Base-by-base conservation (phyloP, 2,329 filamentous ascomycete species). In the Chalaropsis ovoidea region DNA sequence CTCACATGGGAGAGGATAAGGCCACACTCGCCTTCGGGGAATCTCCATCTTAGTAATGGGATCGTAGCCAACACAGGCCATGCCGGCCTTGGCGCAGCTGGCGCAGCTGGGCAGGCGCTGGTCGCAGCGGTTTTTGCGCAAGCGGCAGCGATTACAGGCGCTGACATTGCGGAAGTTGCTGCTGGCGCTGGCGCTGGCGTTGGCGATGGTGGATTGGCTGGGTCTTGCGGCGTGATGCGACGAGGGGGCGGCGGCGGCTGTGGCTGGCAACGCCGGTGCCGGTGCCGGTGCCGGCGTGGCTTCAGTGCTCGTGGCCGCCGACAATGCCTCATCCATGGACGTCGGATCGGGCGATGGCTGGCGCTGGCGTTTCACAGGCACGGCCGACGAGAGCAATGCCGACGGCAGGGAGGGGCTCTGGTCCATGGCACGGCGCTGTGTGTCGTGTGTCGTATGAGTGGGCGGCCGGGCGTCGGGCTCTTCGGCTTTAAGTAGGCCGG, bases 21-120 rank as follows among this genome's bases (percentile, higher is more conserved):
- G 35, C 5, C 35, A 39, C 3, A 88, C 88, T 77, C 86, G 96
- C 79, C 87, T 91, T 76, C 92, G 84, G 62, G 93, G 93, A 67
- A 97, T 96, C 76, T 96, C 91, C 73, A 89, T 86, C 80, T 96
- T 96, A 27, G 90, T 95, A 72, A 96, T 96, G 42, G 93, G 92
- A 74, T 97, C 93, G 75, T 96, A 96, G 69, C 93, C 93, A 62
- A 96, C 90, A 74, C 94, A 97, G 70, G 89, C 87, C 58, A 95
- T 89, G 67, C 84, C 83, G n/a, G 89, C 92, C 77, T 96, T 96
- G 74, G 92, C 90, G 76, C 93, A 97, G 70, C 89, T 90, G 52
- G 89, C 87, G 75, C 93, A 97, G 71, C 89, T 90, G 8, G 93
- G 93, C 68, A 97, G 81, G 69, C 88, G 87, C 80, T 96, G 93